Evolutionary conservation across 768 basidiomycete species (phyloP).

Genomic region (Pisolithus microcarpus): DNA sequence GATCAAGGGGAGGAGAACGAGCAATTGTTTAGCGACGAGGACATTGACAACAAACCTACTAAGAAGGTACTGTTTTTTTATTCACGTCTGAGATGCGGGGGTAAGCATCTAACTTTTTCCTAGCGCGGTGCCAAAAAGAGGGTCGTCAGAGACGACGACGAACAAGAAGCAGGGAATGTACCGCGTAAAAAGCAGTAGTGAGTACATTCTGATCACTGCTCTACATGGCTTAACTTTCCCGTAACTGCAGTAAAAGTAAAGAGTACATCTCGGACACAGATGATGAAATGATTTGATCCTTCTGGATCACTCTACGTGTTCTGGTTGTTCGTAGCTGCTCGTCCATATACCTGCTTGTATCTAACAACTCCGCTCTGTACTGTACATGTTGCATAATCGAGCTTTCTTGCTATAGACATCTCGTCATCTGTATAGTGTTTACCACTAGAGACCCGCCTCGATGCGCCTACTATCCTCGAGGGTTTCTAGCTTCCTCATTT

Average conservation of each 20-base stretch:
- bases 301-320: constrained; percentile 11
- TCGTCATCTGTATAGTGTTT: no score
- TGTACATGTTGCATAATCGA: neutral
- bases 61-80: constrained; percentile 52
- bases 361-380: neutral
- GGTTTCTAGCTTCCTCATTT: no score
- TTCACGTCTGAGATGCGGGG: neutral
- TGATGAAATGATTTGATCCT: constrained; percentile 47
- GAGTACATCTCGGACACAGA: constrained; percentile 84
- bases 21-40: constrained; percentile 65
- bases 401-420: neutral
- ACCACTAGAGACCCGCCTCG: no score
- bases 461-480: no score
- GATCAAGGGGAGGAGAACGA: constrained; percentile 55
- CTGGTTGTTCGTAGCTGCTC: neutral
- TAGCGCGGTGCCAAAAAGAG: constrained; percentile 60
- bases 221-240: neutral
- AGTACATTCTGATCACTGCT: constrained; percentile 20
- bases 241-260: constrained; percentile 71
- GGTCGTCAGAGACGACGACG: constrained; percentile 72
- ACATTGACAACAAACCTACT: constrained; percentile 46
- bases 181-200: constrained; percentile 75
- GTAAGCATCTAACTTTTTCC: neutral
- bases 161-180: constrained; percentile 54
- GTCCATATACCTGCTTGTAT: neutral